Percentiles rank a stretch among this genome's conserved stretches.
Evolutionary conservation across 2,329 filamentous ascomycete genomes (phyloP).

Genomic region (Xylariaceae sp.): DNA sequence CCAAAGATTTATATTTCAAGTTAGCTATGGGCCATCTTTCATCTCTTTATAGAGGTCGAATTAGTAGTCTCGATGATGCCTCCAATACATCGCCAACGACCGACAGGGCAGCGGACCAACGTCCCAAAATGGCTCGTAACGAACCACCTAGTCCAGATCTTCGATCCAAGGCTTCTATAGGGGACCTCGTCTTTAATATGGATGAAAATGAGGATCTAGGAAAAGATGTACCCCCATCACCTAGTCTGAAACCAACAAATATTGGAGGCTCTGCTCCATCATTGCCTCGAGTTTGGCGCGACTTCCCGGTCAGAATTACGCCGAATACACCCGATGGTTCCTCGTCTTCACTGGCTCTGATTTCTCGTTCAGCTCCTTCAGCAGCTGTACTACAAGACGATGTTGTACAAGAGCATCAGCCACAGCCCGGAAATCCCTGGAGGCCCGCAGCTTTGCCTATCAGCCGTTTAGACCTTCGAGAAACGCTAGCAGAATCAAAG

Average conservation of each 20-base stretch:
- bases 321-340: constrained; percentile 12
- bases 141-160: constrained; percentile 61
- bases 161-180: constrained; percentile 60
- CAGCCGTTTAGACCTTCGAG: constrained; percentile 65
- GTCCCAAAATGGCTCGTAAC: constrained; percentile 43
- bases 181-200: constrained; percentile 90
- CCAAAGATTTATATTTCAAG: constrained; percentile 71
- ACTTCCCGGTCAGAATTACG: constrained; percentile 35
- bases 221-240: constrained; percentile 29
- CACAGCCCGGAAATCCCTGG: constrained; percentile 42
- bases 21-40: constrained; percentile 54
- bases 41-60: constrained; percentile 51
- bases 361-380: constrained; percentile 4
- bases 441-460: constrained; percentile 46
- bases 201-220: constrained; percentile 63
- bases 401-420: constrained; percentile 15
- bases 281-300: constrained; percentile 35
- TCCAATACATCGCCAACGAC: constrained; percentile 36
- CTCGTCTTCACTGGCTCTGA: constrained; percentile 14
- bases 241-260: constrained; percentile 22
- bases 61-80: constrained; percentile 61
- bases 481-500: constrained; percentile 63
- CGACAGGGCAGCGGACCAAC: constrained; percentile 41
- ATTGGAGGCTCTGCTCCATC: constrained; percentile 27
- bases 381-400: constrained; percentile 12